phyloP scores from a whole-genome alignment of 495 filamentous ascomycete species.

The Glonium stellatum region DNA sequence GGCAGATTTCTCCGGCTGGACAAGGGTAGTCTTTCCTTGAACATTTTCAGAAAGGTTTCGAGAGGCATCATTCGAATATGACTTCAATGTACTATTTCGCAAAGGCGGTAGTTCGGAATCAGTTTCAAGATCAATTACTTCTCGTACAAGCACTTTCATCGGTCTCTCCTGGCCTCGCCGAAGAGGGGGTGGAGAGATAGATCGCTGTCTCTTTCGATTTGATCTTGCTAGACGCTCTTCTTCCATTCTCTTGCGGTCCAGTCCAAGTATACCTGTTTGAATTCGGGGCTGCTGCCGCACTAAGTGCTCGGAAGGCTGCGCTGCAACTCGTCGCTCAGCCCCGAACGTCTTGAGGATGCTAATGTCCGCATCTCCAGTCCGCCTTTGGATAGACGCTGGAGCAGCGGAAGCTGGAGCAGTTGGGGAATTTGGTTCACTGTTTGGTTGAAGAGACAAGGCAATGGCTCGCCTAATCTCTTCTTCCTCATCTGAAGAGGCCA shows the following conservation, averaged over 20 bases:
- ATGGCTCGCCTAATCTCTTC: slow-evolving; percentile 32
- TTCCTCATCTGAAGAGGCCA: slow-evolving; percentile 28
- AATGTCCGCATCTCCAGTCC: background rate
- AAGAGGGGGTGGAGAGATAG: slow-evolving; percentile 38
- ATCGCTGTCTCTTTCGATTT: slow-evolving; percentile 44
- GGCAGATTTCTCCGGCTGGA: background rate
- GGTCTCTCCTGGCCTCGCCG: slow-evolving; percentile 27
- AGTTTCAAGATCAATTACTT: slow-evolving; percentile 1
- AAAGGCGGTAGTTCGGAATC: background rate
- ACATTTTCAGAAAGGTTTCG: background rate
- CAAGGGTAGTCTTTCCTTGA: background rate
- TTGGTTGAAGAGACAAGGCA: slow-evolving; percentile 27
- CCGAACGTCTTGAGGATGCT: background rate
- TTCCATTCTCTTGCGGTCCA: slow-evolving; percentile 81
- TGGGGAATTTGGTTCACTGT: background rate
- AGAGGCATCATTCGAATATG: slow-evolving; percentile 4
- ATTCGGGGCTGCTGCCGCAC: background rate
- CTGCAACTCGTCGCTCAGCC: background rate
- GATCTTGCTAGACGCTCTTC: slow-evolving; percentile 68
- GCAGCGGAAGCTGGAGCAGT: background rate
- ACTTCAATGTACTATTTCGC: background rate
- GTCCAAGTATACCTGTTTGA: slow-evolving; percentile 37
- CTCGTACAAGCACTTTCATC: background rate
- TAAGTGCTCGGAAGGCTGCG: background rate
- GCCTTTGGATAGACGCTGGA: background rate